A percentile compares a stretch with the other conserved stretches of the same genome.
phyloP scores from a whole-genome alignment of 208 protist species.

The Wallacemonas sp. region DNA sequence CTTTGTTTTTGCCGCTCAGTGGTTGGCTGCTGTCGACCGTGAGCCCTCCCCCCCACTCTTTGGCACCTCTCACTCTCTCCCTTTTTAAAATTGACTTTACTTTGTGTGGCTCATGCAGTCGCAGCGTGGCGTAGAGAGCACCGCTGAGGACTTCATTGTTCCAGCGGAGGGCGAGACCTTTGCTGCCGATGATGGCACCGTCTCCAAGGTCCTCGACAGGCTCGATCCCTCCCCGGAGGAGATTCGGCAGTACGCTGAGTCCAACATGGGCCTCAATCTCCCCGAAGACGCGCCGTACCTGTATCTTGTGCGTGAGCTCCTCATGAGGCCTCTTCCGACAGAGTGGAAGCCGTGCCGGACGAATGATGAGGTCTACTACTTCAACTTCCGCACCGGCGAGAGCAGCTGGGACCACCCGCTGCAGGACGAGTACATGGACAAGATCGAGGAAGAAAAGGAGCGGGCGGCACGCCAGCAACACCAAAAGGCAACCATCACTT shows the following conservation, averaged over 20 bases:
- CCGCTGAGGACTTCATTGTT: conserved; percentile 32
- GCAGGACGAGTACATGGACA: conserved; percentile 84
- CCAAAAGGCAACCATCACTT: neutral
- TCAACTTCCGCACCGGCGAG: conserved; percentile 95
- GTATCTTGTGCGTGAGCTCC: conserved; percentile 91
- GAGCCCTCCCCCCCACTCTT: no score
- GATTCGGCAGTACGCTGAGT: conserved; percentile 91
- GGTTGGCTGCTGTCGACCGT: no score
- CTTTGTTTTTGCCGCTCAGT: no score
- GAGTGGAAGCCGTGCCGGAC: conserved; percentile 95
- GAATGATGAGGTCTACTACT: conserved; percentile 95
- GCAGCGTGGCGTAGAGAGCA: neutral
- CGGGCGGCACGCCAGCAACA: conserved; percentile 23
- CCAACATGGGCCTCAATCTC: conserved; percentile 91
- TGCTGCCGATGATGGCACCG: conserved; percentile 76
- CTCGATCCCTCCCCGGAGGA: conserved; percentile 90
- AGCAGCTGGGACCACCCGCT: conserved; percentile 95
- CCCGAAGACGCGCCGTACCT: conserved; percentile 89
- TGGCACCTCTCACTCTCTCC: no score
- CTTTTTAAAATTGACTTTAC: no score
- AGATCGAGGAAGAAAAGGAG: conserved; percentile 78
- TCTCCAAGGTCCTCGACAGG: conserved; percentile 89
- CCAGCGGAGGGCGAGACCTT: conserved; percentile 77
- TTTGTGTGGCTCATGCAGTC: neutral
- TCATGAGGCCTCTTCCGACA: conserved; percentile 93